Evolutionary conservation across 805 yeast species (phyloP).

Genomic region (Ogataea saltuana): DNA sequence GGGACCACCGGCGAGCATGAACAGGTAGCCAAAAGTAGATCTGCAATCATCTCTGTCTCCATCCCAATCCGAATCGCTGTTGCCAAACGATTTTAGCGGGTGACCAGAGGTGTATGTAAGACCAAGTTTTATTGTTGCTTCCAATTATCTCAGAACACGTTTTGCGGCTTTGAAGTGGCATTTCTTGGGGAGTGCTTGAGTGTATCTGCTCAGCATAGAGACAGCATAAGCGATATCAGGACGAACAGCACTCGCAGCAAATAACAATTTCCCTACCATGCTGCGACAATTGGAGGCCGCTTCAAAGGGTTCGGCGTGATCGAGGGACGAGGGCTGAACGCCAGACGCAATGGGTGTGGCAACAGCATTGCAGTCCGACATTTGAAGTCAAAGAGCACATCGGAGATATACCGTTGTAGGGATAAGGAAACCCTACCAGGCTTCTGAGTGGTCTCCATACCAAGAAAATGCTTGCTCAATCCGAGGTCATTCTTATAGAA

Average conservation of each 20-base stretch:
- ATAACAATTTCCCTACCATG: constrained; percentile 10
- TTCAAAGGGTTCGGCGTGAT: not conserved
- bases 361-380: constrained; percentile 1
- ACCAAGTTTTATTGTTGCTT: constrained; percentile 12
- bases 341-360: constrained; percentile 4
- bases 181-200: not conserved
- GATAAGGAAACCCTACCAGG: constrained; percentile 4
- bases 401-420: not conserved
- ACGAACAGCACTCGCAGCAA: constrained; percentile 7
- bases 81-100: constrained; percentile 4
- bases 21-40: constrained; percentile 12
- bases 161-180: constrained; percentile 11
- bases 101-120: not conserved
- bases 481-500: constrained; percentile 10
- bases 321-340: not conserved
- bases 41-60: constrained; percentile 10
- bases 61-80: constrained; percentile 20
- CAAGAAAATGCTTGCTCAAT: constrained; percentile 5
- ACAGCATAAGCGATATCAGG: constrained; percentile 3
- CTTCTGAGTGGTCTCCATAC: constrained; percentile 6
- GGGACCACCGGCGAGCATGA: constrained; percentile 8
- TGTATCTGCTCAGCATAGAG: constrained; percentile 1
- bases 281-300: constrained; percentile 1
- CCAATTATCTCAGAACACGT: constrained; percentile 14
- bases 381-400: not conserved